Evolutionary conservation across 306 rosid species (phyloP).

Genomic region (Betula pendula): DNA sequence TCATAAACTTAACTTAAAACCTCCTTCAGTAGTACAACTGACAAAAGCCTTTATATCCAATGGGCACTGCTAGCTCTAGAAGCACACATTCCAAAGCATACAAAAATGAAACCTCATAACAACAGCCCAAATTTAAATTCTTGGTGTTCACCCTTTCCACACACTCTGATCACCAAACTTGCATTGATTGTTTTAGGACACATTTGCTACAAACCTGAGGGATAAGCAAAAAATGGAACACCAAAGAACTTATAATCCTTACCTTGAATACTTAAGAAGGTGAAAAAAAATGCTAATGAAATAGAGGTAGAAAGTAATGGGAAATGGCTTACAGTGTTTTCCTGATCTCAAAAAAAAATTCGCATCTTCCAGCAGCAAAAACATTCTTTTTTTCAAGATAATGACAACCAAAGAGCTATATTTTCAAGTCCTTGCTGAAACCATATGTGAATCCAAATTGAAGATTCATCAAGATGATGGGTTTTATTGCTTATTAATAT

Average conservation of each 20-base stretch:
- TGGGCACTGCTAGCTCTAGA: constrained; percentile 51
- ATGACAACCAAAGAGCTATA: constrained; percentile 78
- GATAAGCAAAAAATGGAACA: background rate
- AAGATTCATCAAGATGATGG: constrained; percentile 10
- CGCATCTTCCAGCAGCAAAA: constrained; percentile 62
- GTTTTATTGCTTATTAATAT: background rate
- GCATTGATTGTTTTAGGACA: constrained; percentile 42
- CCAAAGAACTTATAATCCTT: background rate
- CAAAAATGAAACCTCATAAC: constrained; percentile 49
- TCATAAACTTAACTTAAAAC: constrained; percentile 59
- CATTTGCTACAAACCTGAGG: constrained; percentile 56
- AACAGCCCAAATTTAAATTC: constrained; percentile 40
- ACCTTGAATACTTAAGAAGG: background rate
- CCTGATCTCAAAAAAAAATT: constrained; percentile 66
- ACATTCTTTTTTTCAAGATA: constrained; percentile 29
- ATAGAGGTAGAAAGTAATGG: background rate
- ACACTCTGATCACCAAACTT: constrained; percentile 53
- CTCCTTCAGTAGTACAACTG: constrained; percentile 58
- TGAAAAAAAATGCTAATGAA: background rate
- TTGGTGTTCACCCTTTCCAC: constrained; percentile 41
- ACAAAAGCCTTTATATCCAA: constrained; percentile 46
- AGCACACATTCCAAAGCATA: constrained; percentile 56
- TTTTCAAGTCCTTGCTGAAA: constrained; percentile 74
- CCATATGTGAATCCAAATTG: constrained; percentile 58
- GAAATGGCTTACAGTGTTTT: constrained; percentile 34